phyloP scores from a whole-genome alignment of 2,329 filamentous ascomycete genomes.

The Venturia pyrina region DNA sequence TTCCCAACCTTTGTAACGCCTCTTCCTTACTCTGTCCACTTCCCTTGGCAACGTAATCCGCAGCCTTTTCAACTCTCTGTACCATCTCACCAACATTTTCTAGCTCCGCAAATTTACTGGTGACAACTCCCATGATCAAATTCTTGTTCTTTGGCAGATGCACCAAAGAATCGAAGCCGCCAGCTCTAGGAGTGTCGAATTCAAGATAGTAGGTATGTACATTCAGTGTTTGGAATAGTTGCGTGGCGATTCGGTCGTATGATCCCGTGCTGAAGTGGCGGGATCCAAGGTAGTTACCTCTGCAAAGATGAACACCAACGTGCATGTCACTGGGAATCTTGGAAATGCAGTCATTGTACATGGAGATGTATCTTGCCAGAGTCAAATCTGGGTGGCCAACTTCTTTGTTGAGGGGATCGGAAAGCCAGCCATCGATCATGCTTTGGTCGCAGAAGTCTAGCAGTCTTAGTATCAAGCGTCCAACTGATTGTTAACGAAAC shows the following conservation, averaged over 20 bases:
- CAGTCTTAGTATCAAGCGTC: not conserved
- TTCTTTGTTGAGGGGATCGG: slow-evolving; percentile 6
- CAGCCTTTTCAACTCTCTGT: slow-evolving; percentile 37
- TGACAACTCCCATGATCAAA: slow-evolving; percentile 37
- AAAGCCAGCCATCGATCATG: slow-evolving; percentile 21
- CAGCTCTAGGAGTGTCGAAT: slow-evolving; percentile 38
- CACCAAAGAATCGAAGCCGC: slow-evolving; percentile 37
- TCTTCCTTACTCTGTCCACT: slow-evolving; percentile 54
- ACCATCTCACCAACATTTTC: slow-evolving; percentile 38
- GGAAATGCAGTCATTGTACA: slow-evolving; percentile 63
- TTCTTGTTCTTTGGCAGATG: slow-evolving; percentile 37
- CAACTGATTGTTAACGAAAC: not conserved
- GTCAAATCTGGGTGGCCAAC: not conserved
- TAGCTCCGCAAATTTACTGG: slow-evolving; percentile 36
- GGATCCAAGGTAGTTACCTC: slow-evolving; percentile 39
- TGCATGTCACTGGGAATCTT: slow-evolving; percentile 60
- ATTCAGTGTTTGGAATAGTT: slow-evolving; percentile 29
- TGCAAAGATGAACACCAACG: slow-evolving; percentile 40
- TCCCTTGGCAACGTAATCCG: slow-evolving; percentile 60
- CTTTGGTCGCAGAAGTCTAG: slow-evolving; percentile 23
- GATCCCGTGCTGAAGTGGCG: slow-evolving; percentile 38
- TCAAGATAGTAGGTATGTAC: slow-evolving; percentile 32
- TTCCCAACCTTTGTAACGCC: slow-evolving; percentile 56
- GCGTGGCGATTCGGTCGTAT: slow-evolving; percentile 37
- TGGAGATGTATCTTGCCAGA: slow-evolving; percentile 63